Evolutionary conservation across 352 stramenopile genomes (phyloP).

Genomic region (Phytophthora kernoviae): DNA sequence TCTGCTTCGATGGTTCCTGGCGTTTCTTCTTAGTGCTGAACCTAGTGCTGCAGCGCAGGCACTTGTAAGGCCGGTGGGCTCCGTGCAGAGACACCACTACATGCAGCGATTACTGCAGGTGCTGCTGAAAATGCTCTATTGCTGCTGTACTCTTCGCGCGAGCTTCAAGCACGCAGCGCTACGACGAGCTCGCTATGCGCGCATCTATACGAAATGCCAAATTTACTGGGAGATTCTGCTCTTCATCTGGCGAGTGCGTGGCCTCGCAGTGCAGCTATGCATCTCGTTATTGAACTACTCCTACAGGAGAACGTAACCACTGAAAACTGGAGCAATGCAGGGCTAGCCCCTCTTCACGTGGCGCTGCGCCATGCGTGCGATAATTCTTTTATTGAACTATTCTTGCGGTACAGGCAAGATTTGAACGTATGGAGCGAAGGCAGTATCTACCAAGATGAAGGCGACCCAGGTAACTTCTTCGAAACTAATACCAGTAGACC

Average conservation of each 20-base stretch:
- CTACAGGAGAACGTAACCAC: constrained; percentile 46
- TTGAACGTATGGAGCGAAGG: constrained; percentile 72
- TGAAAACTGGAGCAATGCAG: constrained; percentile 57
- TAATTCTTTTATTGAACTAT: constrained; percentile 46
- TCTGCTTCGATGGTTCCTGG: constrained; percentile 46
- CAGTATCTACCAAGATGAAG: constrained; percentile 20
- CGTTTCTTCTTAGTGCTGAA: constrained; percentile 34
- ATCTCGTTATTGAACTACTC: constrained; percentile 49
- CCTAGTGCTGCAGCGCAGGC: constrained; percentile 15
- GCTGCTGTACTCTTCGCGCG: constrained; percentile 40
- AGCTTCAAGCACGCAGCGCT: constrained; percentile 28
- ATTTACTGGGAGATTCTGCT: constrained; percentile 38
- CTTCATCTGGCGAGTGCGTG: constrained; percentile 59
- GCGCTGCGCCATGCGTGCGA: constrained; percentile 52
- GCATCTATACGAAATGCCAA: constrained; percentile 33
- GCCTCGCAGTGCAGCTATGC: constrained; percentile 39
- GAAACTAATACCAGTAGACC: background rate
- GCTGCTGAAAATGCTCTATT: constrained; percentile 46
- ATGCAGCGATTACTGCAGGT: constrained; percentile 45
- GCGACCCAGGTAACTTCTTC: constrained; percentile 15
- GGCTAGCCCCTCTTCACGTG: constrained; percentile 58
- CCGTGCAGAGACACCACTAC: constrained; percentile 44
- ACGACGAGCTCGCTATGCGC: constrained; percentile 18
- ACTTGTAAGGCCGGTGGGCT: constrained; percentile 29
- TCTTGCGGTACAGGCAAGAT: constrained; percentile 53